Conservation (phyloP, 2,329 filamentous ascomycete species). For the Trematosphaeria pertusa region DNA sequence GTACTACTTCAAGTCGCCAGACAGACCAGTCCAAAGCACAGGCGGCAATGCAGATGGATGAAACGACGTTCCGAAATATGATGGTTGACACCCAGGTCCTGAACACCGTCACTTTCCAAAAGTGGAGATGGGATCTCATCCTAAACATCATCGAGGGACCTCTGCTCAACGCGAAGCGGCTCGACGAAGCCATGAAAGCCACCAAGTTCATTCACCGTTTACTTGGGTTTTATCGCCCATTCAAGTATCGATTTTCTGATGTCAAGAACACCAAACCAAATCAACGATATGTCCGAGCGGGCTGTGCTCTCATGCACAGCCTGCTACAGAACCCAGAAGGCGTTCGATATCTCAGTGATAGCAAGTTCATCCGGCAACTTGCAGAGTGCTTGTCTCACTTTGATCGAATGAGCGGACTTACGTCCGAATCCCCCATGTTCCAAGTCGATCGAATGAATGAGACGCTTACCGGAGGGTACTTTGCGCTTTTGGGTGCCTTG, state of each 20-base stretch:
- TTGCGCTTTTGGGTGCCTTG: conserved; percentile 86
- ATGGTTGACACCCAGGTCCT: conserved; percentile 84
- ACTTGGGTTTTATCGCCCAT: conserved; percentile 93
- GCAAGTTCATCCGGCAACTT: conserved; percentile 91
- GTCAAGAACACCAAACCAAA: conserved; percentile 89
- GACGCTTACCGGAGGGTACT: conserved; percentile 91
- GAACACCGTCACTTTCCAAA: conserved; percentile 86
- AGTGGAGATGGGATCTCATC: conserved; percentile 98
- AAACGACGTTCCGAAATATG: conserved; percentile 66
- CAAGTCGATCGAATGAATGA: conserved; percentile 83
- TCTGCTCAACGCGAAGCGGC: conserved; percentile 83
- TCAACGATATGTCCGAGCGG: conserved; percentile 90
- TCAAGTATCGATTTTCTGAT: conserved; percentile 94
- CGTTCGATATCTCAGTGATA: conserved; percentile 82
- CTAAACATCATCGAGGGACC: conserved; percentile 91
- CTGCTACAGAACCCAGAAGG: conserved; percentile 87
- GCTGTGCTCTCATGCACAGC: conserved; percentile 86
- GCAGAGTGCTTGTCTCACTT: conserved; percentile 96
- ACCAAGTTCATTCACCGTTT: conserved; percentile 97
- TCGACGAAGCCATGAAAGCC: conserved; percentile 92
- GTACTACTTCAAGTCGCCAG: conserved; percentile 42
- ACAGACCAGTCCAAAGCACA: conserved; percentile 59
- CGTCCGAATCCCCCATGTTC: conserved; percentile 87
- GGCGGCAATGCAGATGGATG: conserved; percentile 67
- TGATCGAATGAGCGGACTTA: conserved; percentile 77